Evolutionary conservation across 2,329 filamentous ascomycete genomes (phyloP).

Genomic region (Xylaria sp.): DNA sequence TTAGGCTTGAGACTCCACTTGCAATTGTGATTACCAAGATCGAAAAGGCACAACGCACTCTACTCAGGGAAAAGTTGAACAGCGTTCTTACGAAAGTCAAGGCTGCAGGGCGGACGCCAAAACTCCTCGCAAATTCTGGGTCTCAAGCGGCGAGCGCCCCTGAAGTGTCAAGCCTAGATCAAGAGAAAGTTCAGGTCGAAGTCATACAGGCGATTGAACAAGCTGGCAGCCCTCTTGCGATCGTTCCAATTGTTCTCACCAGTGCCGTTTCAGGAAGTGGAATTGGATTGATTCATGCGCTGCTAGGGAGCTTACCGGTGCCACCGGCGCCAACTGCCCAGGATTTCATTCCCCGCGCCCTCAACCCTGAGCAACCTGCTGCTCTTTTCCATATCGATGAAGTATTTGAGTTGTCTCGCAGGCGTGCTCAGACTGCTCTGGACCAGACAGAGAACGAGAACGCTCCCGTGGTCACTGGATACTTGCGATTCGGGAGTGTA

Average conservation of each 20-base stretch:
- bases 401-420: conserved; percentile 68
- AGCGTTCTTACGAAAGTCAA: conserved; percentile 76
- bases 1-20: conserved; percentile 72
- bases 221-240: conserved; percentile 38
- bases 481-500: conserved; percentile 72
- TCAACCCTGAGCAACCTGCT: conserved; percentile 55
- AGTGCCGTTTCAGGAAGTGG: conserved; percentile 82
- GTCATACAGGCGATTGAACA: conserved; percentile 47
- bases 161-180: conserved; percentile 51
- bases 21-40: conserved; percentile 85
- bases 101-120: conserved; percentile 64
- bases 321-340: conserved; percentile 49
- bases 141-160: conserved; percentile 44
- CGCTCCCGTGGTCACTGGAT: conserved; percentile 68
- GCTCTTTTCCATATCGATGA: conserved; percentile 88
- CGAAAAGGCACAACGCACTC: conserved; percentile 71
- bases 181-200: conserved; percentile 50
- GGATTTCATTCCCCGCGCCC: conserved; percentile 49
- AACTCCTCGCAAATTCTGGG: conserved; percentile 60
- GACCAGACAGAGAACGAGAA: conserved; percentile 24
- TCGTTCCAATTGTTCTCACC: conserved; percentile 81
- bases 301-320: conserved; percentile 71
- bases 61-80: conserved; percentile 63
- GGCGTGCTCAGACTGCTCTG: conserved; percentile 44
- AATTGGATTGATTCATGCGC: conserved; percentile 73